Conservation (phyloP, 345 rosid species). For the Hevea brasiliensis region DNA sequence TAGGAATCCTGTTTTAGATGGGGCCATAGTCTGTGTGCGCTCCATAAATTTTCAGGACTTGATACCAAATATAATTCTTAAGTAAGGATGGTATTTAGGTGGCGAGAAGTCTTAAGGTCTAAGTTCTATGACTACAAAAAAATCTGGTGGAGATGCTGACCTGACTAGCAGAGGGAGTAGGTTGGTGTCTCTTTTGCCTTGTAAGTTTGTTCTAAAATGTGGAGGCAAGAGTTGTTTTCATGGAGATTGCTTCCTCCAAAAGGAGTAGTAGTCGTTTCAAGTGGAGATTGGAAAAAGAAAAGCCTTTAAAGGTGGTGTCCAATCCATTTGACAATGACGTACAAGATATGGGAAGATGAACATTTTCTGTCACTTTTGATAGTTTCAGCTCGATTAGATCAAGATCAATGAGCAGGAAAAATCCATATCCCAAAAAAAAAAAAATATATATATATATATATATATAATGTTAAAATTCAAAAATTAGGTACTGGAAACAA, state of each 20-base stretch:
- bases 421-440: no score
- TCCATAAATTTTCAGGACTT: constrained; percentile 11
- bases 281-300: background rate
- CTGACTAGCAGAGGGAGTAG: background rate
- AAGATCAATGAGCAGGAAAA: background rate
- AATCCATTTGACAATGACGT: constrained; percentile 35
- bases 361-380: background rate
- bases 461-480: background rate
- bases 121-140: background rate
- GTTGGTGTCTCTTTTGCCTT: background rate
- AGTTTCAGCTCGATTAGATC: background rate
- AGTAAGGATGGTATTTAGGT: background rate
- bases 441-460: no score
- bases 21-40: background rate
- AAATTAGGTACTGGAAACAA: background rate
- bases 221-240: constrained; percentile 35
- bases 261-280: background rate
- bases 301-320: background rate
- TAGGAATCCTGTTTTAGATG: background rate
- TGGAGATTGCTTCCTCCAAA: constrained; percentile 22
- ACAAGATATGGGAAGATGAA: constrained; percentile 7
- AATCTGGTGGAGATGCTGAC: background rate
- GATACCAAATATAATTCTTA: no score
- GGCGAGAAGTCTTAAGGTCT: background rate
- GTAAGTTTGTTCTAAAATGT: constrained; percentile 14